Percentiles rank a stretch among this genome's conserved stretches.
Evolutionary conservation across 805 yeast genomes (phyloP).

Genomic region (Ogataea ramenticola): DNA sequence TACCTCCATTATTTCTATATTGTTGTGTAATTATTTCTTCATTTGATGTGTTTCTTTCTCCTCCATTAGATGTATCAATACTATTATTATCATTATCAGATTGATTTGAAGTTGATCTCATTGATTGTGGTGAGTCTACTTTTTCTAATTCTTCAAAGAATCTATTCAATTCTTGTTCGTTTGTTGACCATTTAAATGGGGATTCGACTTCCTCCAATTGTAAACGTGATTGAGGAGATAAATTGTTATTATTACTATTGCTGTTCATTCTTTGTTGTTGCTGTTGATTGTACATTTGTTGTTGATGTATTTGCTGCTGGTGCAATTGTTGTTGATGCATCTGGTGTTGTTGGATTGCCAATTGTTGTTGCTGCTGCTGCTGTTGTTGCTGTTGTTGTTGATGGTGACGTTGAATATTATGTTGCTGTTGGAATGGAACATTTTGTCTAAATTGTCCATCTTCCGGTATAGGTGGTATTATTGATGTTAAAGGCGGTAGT

Average conservation of each 20-base stretch:
- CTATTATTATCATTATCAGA: slow-evolving; percentile 8
- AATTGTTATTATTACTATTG: neutral
- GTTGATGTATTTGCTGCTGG: neutral
- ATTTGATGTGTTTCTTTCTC: too few relatives aligned
- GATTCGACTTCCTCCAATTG: neutral
- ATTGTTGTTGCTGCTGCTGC: neutral
- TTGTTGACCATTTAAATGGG: slow-evolving; percentile 30
- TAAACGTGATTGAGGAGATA: neutral
- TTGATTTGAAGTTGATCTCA: slow-evolving; percentile 5
- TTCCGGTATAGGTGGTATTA: neutral
- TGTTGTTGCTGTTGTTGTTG: neutral
- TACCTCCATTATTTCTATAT: neutral
- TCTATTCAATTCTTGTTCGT: slow-evolving; percentile 30
- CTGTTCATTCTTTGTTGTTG: too few relatives aligned
- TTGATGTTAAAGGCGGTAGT: neutral
- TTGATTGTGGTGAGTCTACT: slow-evolving; percentile 18
- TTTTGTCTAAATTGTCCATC: neutral
- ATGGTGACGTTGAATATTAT: neutral
- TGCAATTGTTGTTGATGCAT: neutral
- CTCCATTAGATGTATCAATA: too few relatives aligned
- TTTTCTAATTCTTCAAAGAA: slow-evolving; percentile 44
- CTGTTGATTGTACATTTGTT: neutral
- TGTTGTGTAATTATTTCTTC: neutral
- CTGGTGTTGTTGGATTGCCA: neutral
- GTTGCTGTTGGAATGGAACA: neutral